A percentile compares a stretch with the other conserved stretches of the same genome.
Evolutionary conservation across 2,329 filamentous ascomycete species (phyloP).

Genomic region (Orbilia javanica): DNA sequence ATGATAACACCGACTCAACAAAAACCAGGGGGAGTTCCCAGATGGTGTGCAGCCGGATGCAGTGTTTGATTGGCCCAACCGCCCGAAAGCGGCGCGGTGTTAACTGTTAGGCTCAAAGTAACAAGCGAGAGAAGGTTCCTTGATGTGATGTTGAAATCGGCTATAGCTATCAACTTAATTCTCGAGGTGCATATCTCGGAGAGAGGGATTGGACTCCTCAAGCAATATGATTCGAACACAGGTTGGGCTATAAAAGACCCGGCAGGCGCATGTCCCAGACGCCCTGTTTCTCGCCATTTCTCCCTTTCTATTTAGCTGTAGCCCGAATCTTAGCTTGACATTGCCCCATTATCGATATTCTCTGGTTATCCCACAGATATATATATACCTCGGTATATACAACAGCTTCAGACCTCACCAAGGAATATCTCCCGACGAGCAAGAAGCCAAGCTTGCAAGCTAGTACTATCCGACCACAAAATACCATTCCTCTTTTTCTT

Average conservation of each 20-base stretch:
- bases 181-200: constrained; percentile 23
- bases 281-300: background rate
- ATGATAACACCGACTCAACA: constrained; percentile 15
- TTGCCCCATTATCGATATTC: too few relatives aligned
- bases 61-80: constrained; percentile 46
- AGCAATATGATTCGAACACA: background rate
- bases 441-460: background rate
- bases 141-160: constrained; percentile 23
- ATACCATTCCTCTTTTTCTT: too few relatives aligned
- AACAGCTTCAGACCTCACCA: too few relatives aligned
- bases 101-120: background rate
- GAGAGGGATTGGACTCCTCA: background rate
- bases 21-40: background rate
- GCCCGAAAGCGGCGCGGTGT: constrained; percentile 23
- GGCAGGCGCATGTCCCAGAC: background rate
- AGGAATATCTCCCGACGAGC: too few relatives aligned
- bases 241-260: constrained; percentile 19
- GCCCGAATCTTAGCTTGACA: too few relatives aligned
- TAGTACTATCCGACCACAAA: too few relatives aligned
- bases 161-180: constrained; percentile 14
- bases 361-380: too few relatives aligned
- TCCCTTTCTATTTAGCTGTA: background rate
- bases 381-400: background rate
- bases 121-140: constrained; percentile 22
- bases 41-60: constrained; percentile 6